Evolutionary conservation across 139 green algal species (phyloP).

Genomic region (Micractinium sp.): DNA sequence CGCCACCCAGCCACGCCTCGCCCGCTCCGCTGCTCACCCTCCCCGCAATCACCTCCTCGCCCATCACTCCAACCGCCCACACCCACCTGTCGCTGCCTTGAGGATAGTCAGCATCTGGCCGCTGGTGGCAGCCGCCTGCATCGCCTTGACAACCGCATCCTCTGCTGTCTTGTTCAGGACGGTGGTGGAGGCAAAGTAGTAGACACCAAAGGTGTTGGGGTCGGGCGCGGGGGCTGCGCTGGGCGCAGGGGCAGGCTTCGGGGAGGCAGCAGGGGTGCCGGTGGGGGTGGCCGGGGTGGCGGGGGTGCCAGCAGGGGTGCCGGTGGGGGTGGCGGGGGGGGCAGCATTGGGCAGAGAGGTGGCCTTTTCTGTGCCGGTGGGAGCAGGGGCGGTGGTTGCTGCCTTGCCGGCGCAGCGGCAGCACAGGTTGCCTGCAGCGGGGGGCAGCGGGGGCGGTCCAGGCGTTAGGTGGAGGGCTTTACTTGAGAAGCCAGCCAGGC

Average conservation of each 20-base stretch:
- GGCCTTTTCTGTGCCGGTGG: neutral
- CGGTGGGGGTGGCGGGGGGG: neutral
- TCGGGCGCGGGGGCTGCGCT: neutral
- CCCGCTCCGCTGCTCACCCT: too few relatives aligned
- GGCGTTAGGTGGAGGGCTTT: too few relatives aligned
- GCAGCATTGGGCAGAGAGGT: neutral
- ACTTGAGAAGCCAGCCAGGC: neutral
- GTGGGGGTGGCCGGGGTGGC: neutral
- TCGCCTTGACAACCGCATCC: too few relatives aligned
- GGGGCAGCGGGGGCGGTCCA: neutral
- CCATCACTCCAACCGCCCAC: too few relatives aligned
- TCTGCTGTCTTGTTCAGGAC: neutral
- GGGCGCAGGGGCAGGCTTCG: neutral
- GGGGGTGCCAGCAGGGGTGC: neutral
- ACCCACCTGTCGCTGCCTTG: too few relatives aligned
- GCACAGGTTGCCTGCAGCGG: constrained; percentile 3
- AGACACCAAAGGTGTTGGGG: neutral
- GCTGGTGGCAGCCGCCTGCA: too few relatives aligned
- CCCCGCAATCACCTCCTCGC: too few relatives aligned
- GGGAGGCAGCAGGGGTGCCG: neutral
- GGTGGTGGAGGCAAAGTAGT: constrained; percentile 12
- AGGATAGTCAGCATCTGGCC: too few relatives aligned
- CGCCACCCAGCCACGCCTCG: neutral
- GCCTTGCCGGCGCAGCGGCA: constrained; percentile 1
- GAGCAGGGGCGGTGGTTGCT: neutral